Base-by-base conservation (phyloP, 805 yeast species). In the Lachancea sp. region DNA sequence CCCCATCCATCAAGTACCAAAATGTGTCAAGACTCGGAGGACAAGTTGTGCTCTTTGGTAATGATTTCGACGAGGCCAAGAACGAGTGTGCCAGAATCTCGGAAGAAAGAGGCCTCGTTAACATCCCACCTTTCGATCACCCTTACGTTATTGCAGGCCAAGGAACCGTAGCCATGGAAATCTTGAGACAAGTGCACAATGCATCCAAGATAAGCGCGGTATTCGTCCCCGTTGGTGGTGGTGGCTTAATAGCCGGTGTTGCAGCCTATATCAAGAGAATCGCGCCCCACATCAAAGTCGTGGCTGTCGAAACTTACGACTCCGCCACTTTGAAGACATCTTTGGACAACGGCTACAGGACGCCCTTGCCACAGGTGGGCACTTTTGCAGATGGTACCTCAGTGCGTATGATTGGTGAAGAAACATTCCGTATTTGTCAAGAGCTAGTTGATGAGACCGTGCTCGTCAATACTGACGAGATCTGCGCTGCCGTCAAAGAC, bases 81-180 rank as follows among this genome's bases (percentile, higher is more conserved):
- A 78, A 74, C 12, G 98, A 93, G 65, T 93, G 99, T 67, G 73
- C 74, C 1, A 71, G 95, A 46, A 68, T 93, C 44, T 69, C 84
- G 22, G 68, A 69, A 26, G 79, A 81, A 58, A 76, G 87, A 48
- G 89, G 87, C 12, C 71, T 87, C 57, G 85, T 93, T 5, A 84
- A 88, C 56, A 85, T 93, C 37, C 99, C 99, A n/a, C 99, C 99
- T 0, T 93, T 93, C 62, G 95, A 93, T 60, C 97, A 93, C 60
- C 99, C 99, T 1, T 87, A 82, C 55, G 96, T 93, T 52, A 88
- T 93, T 67, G 99, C 99, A 8, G 99, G 99, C 19, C 99, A 93
- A 67, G 99, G 98, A 48, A 93, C 99, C 20, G 82, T 91, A 50
- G 99, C 95, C 2, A 77, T 90, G 78, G 99, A 93, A 67, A 70